A percentile compares a stretch with the other conserved stretches of the same genome.
Evolutionary conservation across 805 yeast genomes (phyloP).

Genomic region (Ogataea wickerhamii): DNA sequence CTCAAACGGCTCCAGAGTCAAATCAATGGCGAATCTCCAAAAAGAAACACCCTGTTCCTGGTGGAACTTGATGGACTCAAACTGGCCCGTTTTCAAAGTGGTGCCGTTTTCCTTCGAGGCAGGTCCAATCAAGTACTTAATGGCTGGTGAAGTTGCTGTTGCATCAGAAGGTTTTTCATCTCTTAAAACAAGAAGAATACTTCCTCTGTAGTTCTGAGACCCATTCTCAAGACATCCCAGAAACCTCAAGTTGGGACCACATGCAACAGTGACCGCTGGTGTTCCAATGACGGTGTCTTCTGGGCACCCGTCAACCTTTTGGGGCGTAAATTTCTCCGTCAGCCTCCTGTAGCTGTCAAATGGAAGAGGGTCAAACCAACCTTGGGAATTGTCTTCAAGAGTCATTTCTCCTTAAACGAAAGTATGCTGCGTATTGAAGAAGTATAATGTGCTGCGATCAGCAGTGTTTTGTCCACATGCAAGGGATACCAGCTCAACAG

Average conservation of each 20-base stretch:
- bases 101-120: slow-evolving; percentile 14
- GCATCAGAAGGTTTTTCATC: slow-evolving; percentile 29
- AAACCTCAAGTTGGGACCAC: slow-evolving; percentile 78
- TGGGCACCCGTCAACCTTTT: slow-evolving; percentile 19
- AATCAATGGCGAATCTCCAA: slow-evolving; percentile 59
- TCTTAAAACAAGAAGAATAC: slow-evolving; percentile 61
- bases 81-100: slow-evolving; percentile 37
- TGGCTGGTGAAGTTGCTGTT: slow-evolving; percentile 20
- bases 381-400: background rate
- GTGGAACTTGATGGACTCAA: slow-evolving; percentile 44
- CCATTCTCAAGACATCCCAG: slow-evolving; percentile 57
- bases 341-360: slow-evolving; percentile 21
- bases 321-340: slow-evolving; percentile 22
- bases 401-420: no score
- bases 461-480: no score
- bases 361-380: slow-evolving; percentile 32
- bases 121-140: slow-evolving; percentile 38
- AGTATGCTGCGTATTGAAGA: no score
- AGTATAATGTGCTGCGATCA: no score
- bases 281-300: slow-evolving; percentile 24
- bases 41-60: slow-evolving; percentile 48
- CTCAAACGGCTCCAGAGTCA: slow-evolving; percentile 47
- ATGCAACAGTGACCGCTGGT: slow-evolving; percentile 42
- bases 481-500: no score
- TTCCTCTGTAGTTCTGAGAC: slow-evolving; percentile 56